phyloP scores from a whole-genome alignment of 176 grass and related monocot species.

The Oryza meyeriana region DNA sequence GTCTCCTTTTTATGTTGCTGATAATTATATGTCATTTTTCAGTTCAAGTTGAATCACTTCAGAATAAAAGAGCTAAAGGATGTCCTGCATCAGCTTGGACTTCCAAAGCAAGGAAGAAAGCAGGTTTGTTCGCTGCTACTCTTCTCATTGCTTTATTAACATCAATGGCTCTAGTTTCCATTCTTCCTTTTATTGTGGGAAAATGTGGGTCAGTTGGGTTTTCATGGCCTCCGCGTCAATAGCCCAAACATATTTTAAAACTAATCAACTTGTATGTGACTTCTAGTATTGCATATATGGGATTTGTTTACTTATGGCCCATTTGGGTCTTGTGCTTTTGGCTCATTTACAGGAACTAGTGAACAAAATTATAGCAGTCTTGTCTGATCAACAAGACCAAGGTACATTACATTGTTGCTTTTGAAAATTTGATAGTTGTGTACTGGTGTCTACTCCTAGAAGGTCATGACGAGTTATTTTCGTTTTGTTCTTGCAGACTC shows the following conservation, averaged over 20 bases:
- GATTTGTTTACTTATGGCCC: not conserved
- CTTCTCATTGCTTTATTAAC: not conserved
- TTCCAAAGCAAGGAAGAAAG: slow-evolving; percentile 79
- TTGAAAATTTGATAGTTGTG: no score
- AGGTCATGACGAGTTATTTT: not conserved
- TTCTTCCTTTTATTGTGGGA: not conserved
- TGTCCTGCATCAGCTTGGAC: slow-evolving; percentile 68
- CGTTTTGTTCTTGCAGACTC: slow-evolving; percentile 38
- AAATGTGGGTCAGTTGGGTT: not conserved
- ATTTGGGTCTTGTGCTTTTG: no score
- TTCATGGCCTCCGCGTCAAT: not conserved
- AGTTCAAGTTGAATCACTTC: slow-evolving; percentile 60
- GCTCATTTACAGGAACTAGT: no score
- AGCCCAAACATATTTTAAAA: not conserved
- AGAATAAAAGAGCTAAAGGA: slow-evolving; percentile 93
- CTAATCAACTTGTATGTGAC: not conserved
- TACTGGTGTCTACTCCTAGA: slow-evolving; percentile 1
- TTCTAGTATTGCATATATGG: slow-evolving; percentile 6
- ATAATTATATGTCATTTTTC: slow-evolving; percentile 13
- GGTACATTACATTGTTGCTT: no score
- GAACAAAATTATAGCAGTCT: no score
- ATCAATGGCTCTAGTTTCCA: not conserved
- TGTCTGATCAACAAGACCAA: no score
- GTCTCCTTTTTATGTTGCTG: not conserved
- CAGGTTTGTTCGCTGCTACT: slow-evolving; percentile 53